phyloP scores from a whole-genome alignment of 1,284 basidiomycete species.

The Irpex sp. region DNA sequence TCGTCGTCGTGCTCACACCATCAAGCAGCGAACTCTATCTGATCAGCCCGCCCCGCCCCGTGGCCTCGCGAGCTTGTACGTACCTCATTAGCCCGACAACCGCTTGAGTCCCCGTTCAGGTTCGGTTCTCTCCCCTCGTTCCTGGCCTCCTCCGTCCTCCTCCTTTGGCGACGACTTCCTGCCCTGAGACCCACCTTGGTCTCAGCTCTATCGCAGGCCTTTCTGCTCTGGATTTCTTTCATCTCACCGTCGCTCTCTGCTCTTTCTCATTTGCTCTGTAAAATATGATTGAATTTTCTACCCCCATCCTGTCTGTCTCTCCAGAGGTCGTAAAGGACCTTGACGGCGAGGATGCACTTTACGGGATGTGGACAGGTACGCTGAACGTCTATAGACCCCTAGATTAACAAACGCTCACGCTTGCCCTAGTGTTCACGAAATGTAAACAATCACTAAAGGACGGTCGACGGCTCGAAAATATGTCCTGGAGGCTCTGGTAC shows the following conservation, averaged over 20 bases:
- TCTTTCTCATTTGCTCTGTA: slow-evolving; percentile 3
- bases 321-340: slow-evolving; percentile 62
- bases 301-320: slow-evolving; percentile 60
- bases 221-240: slow-evolving; percentile 11
- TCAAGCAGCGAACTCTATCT: not conserved
- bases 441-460: slow-evolving; percentile 77
- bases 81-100: not conserved
- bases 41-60: too few relatives aligned
- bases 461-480: slow-evolving; percentile 78
- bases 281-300: slow-evolving; percentile 52
- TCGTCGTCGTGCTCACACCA: not conserved
- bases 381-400: slow-evolving; percentile 16
- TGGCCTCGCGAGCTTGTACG: not conserved
- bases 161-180: not conserved
- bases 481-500: slow-evolving; percentile 84
- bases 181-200: too few relatives aligned
- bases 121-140: not conserved
- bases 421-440: slow-evolving; percentile 70
- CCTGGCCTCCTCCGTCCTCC: not conserved
- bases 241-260: slow-evolving; percentile 11
- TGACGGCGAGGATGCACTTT: slow-evolving; percentile 61
- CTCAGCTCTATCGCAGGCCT: not conserved
- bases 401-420: slow-evolving; percentile 2
- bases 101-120: not conserved
- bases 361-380: slow-evolving; percentile 61